These are phyloP conservation scores for Heliamphora pulchella DNA, from an alignment of 179 eudicot species.

Conservation along the genomic window DNA sequence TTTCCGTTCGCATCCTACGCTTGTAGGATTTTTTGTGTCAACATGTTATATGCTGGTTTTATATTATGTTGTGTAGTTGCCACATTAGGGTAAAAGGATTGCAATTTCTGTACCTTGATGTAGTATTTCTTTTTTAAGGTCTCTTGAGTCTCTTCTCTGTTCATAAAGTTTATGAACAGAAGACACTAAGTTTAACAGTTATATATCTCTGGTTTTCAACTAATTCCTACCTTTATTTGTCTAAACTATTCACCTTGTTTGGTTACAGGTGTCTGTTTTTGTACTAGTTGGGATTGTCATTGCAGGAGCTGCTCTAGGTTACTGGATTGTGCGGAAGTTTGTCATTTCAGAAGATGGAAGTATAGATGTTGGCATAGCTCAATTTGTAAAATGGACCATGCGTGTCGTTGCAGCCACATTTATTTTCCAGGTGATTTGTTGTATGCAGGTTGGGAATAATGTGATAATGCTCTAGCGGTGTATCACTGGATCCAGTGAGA, in stretches of 20 bases:
- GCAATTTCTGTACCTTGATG: neutral
- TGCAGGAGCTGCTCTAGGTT: constrained; percentile 86
- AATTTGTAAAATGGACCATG: constrained; percentile 89
- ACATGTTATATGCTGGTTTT: neutral
- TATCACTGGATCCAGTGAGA: neutral
- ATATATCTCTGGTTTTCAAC: neutral
- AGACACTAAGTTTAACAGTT: no score
- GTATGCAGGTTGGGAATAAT: neutral
- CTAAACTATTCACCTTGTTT: constrained; percentile 8
- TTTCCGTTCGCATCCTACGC: neutral
- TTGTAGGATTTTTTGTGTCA: neutral
- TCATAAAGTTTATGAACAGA: neutral
- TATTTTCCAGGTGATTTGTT: constrained; percentile 51
- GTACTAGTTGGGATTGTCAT: constrained; percentile 51
- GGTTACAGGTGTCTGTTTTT: constrained; percentile 60
- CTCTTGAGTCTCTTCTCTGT: neutral
- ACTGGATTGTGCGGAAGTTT: constrained; percentile 76
- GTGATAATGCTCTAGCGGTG: neutral
- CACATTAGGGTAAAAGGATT: neutral
- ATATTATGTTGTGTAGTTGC: neutral
- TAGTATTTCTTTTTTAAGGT: neutral
- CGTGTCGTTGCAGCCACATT: constrained; percentile 66
- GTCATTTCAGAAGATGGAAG: constrained; percentile 77
- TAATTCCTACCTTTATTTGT: neutral
- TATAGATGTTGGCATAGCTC: constrained; percentile 79